Percentiles rank a stretch among this genome's conserved stretches.
These are phyloP conservation scores for Coemansia sp. DNA, from an alignment of 192 early-diverging fungal species.

Conservation along the genomic window DNA sequence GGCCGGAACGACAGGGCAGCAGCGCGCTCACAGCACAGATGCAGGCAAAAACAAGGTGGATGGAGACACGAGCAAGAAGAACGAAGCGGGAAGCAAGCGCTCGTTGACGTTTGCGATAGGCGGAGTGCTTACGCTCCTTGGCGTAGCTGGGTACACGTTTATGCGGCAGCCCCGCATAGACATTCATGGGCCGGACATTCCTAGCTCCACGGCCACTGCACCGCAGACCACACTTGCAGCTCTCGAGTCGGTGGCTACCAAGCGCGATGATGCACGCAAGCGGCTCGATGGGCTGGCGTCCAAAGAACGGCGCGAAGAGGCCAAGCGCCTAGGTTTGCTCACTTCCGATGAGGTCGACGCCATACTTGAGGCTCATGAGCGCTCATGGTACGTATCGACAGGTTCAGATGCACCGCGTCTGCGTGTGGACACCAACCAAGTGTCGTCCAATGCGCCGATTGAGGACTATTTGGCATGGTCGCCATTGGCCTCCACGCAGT, in stretches of 20 bases:
- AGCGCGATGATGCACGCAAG: slow-evolving; percentile 27
- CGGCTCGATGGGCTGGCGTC: slow-evolving; percentile 21
- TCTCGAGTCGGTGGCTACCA: slow-evolving; percentile 40
- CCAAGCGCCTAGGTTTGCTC: slow-evolving; percentile 23
- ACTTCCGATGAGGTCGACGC: slow-evolving; percentile 42
- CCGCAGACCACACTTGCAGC: slow-evolving; percentile 7
- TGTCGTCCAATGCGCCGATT: slow-evolving; percentile 49
- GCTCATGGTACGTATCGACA: slow-evolving; percentile 20
- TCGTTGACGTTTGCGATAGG: slow-evolving; percentile 49
- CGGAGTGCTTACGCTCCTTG: slow-evolving; percentile 37
- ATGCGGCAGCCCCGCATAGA: slow-evolving; percentile 16
- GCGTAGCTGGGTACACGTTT: slow-evolving; percentile 41
- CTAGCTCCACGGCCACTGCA: background rate
- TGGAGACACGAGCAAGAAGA: background rate
- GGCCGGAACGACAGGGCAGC: background rate
- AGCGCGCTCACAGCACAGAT: background rate
- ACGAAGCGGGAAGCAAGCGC: slow-evolving; percentile 18
- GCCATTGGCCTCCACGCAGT: slow-evolving; percentile 18
- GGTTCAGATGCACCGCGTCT: background rate
- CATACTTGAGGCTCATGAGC: slow-evolving; percentile 36
- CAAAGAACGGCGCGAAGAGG: slow-evolving; percentile 21
- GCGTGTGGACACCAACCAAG: slow-evolving; percentile 50
- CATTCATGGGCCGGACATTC: background rate
- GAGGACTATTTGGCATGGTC: slow-evolving; percentile 49
- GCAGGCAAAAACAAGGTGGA: background rate